phyloP scores from a whole-genome alignment of 2,329 filamentous ascomycete genomes.

The Aplosporella prunicola region DNA sequence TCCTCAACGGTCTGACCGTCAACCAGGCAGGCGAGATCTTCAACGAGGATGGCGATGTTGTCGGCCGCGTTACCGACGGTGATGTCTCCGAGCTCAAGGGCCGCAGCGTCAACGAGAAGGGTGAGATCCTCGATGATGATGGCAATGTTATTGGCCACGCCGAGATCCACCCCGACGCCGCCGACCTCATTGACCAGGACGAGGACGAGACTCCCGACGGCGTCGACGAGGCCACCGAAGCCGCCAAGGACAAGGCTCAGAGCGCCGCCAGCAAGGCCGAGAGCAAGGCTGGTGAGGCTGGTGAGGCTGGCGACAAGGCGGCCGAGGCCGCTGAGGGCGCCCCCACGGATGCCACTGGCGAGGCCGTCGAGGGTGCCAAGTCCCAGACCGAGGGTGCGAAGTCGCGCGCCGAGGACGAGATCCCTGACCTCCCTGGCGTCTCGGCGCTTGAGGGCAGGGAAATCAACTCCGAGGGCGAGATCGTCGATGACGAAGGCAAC shows the following conservation, averaged over 20 bases:
- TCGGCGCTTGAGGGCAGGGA: conserved; percentile 43
- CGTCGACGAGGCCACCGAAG: conserved; percentile 16
- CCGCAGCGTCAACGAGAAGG: conserved; percentile 42
- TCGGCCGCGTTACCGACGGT: conserved; percentile 40
- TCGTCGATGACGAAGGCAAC: conserved; percentile 41
- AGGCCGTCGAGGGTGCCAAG: conserved; percentile 18
- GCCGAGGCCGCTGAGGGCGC: conserved; percentile 20
- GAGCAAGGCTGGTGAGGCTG: conserved; percentile 1
- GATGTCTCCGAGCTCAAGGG: conserved; percentile 40
- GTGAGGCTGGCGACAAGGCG: conserved; percentile 1
- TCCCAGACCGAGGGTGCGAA: conserved; percentile 22
- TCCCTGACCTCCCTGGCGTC: conserved; percentile 41
- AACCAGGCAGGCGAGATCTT: conserved; percentile 39
- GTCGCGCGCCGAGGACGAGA: conserved; percentile 30
- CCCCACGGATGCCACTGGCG: conserved; percentile 11
- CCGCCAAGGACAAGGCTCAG: conserved; percentile 9
- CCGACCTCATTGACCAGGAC: conserved; percentile 28
- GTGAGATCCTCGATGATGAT: conserved; percentile 46
- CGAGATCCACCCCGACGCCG: conserved; percentile 39
- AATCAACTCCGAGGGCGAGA: conserved; percentile 41
- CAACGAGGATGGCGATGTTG: conserved; percentile 42
- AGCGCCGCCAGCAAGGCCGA: conserved; percentile 7
- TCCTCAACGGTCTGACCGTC: conserved; percentile 40
- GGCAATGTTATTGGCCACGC: conserved; percentile 46
- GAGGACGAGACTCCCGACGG: conserved; percentile 22